A percentile compares a stretch with the other conserved stretches of the same genome.
These are phyloP conservation scores for Candida parachauliodes DNA, from an alignment of 805 yeast genomes.

Conservation along the genomic window DNA sequence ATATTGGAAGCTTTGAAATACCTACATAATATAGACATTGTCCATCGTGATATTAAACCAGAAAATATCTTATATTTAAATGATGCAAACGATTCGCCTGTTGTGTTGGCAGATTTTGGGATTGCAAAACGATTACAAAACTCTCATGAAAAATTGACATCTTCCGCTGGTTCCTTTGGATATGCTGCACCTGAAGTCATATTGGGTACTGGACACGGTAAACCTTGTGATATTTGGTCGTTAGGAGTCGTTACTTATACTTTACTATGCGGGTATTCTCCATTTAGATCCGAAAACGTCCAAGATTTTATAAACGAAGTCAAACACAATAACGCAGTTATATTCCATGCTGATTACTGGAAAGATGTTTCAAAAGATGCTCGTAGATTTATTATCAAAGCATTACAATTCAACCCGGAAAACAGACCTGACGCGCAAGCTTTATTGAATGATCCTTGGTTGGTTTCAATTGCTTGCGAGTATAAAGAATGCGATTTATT, in stretches of 20 bases:
- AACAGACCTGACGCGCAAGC: conserved; percentile 66
- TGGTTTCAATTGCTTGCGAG: conserved; percentile 44
- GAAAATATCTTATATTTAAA: conserved; percentile 95
- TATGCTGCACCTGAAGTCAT: conserved; percentile 98
- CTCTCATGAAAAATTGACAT: conserved; percentile 66
- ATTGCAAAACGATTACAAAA: conserved; percentile 88
- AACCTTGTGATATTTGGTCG: conserved; percentile 98
- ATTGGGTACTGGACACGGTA: conserved; percentile 86
- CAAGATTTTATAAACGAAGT: conserved; percentile 81
- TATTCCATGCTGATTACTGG: conserved; percentile 89
- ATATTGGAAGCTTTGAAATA: conserved; percentile 91
- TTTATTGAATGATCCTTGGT: conserved; percentile 72
- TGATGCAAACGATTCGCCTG: conserved; percentile 89
- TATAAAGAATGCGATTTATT: conserved; percentile 63
- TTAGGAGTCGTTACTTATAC: conserved; percentile 96
- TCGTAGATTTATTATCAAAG: conserved; percentile 66
- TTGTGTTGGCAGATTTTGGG: conserved; percentile 95
- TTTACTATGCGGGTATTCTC: conserved; percentile 94
- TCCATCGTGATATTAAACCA: conserved; percentile 93
- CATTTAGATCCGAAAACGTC: conserved; percentile 83
- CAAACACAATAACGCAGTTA: conserved; percentile 65
- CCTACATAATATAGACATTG: conserved; percentile 90
- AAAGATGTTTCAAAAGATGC: conserved; percentile 75
- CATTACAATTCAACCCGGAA: conserved; percentile 65
- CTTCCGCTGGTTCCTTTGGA: conserved; percentile 95